Percentiles rank a stretch among this genome's conserved stretches.
Conservation (phyloP, 2,329 filamentous ascomycete species). For the Aspergillus caelatus region DNA sequence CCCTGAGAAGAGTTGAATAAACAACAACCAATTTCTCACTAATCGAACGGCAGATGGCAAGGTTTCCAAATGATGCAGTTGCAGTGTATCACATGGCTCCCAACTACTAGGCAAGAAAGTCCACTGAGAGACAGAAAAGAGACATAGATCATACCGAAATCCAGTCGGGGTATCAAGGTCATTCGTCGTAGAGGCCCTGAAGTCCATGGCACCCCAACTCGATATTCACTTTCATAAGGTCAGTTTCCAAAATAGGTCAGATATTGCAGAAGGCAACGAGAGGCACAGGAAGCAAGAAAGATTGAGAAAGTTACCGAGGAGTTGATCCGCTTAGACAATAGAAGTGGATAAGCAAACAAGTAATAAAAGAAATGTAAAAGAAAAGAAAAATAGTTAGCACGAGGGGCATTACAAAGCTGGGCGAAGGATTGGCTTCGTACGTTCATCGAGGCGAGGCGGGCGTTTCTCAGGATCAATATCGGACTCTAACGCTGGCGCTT, state of each 20-base stretch:
- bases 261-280: background rate
- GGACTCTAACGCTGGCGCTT: background rate
- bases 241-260: background rate
- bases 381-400: background rate
- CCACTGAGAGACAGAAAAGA: background rate
- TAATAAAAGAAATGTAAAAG: background rate
- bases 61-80: background rate
- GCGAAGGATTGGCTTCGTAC: background rate
- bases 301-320: background rate
- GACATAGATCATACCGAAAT: background rate
- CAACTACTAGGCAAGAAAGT: background rate
- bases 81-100: background rate
- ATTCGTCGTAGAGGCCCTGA: background rate
- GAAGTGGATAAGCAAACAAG: background rate
- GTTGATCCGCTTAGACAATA: background rate
- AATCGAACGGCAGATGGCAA: background rate
- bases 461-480: too few relatives aligned
- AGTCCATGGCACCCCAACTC: background rate
- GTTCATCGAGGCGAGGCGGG: background rate
- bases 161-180: background rate
- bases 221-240: background rate
- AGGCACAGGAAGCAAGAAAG: background rate
- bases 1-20: background rate
- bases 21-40: background rate
- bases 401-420: background rate